A percentile compares a stretch with the other conserved stretches of the same genome.
phyloP scores from a whole-genome alignment of 805 yeast species.

The Metschnikowia henanensis region DNA sequence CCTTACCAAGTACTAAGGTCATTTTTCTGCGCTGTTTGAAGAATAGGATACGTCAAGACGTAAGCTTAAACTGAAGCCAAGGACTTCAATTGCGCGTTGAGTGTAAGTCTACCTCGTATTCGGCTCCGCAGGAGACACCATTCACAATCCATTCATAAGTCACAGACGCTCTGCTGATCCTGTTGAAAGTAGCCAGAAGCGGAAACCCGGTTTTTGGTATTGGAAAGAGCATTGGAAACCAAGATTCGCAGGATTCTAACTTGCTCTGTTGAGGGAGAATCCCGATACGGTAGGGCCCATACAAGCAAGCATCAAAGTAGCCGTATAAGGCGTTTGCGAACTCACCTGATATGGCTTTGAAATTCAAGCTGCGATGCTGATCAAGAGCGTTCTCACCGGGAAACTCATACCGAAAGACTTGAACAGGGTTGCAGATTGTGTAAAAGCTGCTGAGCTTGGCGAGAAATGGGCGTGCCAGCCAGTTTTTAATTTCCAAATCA shows the following conservation, averaged over 20 bases:
- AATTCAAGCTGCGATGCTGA: constrained; percentile 13
- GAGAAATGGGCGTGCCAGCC: constrained; percentile 23
- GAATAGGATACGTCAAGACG: too few species aligned
- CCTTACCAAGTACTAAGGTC: too few species aligned
- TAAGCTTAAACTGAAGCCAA: too few species aligned
- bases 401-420: constrained; percentile 65
- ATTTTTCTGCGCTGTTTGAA: too few species aligned
- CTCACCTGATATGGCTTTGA: constrained; percentile 40
- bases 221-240: constrained; percentile 42
- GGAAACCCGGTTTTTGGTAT: constrained; percentile 13
- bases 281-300: constrained; percentile 54
- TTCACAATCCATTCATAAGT: constrained; percentile 16
- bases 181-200: constrained; percentile 6
- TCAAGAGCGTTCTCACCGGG: constrained; percentile 36
- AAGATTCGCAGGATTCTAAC: constrained; percentile 30
- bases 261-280: constrained; percentile 25
- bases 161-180: constrained; percentile 12
- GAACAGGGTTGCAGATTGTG: constrained; percentile 38
- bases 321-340: constrained; percentile 69
- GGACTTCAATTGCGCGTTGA: too few species aligned
- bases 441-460: constrained; percentile 18
- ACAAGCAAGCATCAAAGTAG: constrained; percentile 69
- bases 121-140: constrained; percentile 6
- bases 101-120: neutral
- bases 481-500: constrained; percentile 28